phyloP scores from a whole-genome alignment of 2,329 filamentous ascomycete species.

The Sclerotinia borealis region DNA sequence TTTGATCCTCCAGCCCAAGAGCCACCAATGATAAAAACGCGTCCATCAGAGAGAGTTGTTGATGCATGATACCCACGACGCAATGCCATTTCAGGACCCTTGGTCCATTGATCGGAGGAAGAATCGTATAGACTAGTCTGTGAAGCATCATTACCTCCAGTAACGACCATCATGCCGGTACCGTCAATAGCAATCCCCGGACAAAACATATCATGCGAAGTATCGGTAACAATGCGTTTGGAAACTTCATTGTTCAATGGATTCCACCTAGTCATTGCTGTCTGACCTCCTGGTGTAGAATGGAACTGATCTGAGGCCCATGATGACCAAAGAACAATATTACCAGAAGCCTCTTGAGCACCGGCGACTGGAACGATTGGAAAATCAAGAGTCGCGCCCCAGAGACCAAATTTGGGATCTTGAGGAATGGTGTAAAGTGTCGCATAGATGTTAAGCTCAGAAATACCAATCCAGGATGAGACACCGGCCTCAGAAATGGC shows the following conservation, averaged over 20 bases:
- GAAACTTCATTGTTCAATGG: not conserved
- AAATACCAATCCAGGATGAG: not conserved
- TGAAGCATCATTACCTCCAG: slow-evolving; percentile 1
- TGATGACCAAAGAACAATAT: not conserved
- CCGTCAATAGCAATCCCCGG: slow-evolving; percentile 1
- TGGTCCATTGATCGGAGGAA: not conserved
- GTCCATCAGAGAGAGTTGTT: slow-evolving; percentile 3
- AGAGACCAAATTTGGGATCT: not conserved
- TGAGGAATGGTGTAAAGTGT: not conserved
- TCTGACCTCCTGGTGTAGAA: not conserved
- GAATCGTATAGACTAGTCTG: slow-evolving; percentile 1
- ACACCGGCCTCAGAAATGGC: not conserved
- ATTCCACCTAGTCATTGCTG: not conserved
- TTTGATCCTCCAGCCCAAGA: not conserved
- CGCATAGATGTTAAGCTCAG: not conserved
- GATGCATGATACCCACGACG: slow-evolving; percentile 6
- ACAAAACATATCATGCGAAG: slow-evolving; percentile 5
- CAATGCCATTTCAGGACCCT: not conserved
- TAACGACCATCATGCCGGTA: slow-evolving; percentile 1
- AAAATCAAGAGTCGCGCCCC: not conserved
- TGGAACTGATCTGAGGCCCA: slow-evolving; percentile 1
- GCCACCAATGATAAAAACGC: not conserved
- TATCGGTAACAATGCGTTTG: not conserved
- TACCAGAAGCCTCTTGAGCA: slow-evolving; percentile 3
- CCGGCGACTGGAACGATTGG: slow-evolving; percentile 3